These are phyloP conservation scores for Sarocladium kiliense DNA, from an alignment of 2,329 filamentous ascomycete genomes.

Conservation along the genomic window DNA sequence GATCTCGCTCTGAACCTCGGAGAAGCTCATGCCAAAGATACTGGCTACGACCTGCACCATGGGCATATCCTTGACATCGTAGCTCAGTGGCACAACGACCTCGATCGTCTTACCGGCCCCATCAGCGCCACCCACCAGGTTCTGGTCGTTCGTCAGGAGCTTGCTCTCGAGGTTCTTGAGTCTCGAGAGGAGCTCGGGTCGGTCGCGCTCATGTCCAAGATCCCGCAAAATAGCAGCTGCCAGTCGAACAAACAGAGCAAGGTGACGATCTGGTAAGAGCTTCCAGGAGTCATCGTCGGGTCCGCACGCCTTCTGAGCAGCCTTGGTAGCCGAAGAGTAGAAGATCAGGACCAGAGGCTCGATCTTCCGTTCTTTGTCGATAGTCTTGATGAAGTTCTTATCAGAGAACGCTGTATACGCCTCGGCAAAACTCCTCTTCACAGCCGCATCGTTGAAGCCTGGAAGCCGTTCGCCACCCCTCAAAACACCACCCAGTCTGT, in stretches of 20 bases:
- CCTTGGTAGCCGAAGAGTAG: slow-evolving; percentile 90
- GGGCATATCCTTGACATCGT: slow-evolving; percentile 96
- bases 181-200: slow-evolving; percentile 75
- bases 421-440: slow-evolving; percentile 91
- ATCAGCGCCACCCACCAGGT: slow-evolving; percentile 48
- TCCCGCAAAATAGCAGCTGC: slow-evolving; percentile 75
- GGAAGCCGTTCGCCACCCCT: slow-evolving; percentile 77
- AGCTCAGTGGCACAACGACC: slow-evolving; percentile 74
- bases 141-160: slow-evolving; percentile 87
- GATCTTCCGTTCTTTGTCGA: slow-evolving; percentile 89
- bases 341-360: slow-evolving; percentile 95
- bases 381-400: slow-evolving; percentile 77
- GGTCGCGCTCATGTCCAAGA: slow-evolving; percentile 78
- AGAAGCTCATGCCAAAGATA: slow-evolving; percentile 76
- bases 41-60: slow-evolving; percentile 82
- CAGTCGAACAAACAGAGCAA: slow-evolving; percentile 88
- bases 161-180: slow-evolving; percentile 85
- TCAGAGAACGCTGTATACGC: slow-evolving; percentile 94
- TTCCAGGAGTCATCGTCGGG: slow-evolving; percentile 86
- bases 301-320: slow-evolving; percentile 63
- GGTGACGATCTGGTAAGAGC: slow-evolving; percentile 84
- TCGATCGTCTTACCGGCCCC: slow-evolving; percentile 57
- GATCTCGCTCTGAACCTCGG: slow-evolving; percentile 81
- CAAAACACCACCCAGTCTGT: slow-evolving; percentile 75
- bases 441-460: slow-evolving; percentile 82